phyloP scores from a whole-genome alignment of 1,284 basidiomycete genomes.

The Leccinum angustisporum region DNA sequence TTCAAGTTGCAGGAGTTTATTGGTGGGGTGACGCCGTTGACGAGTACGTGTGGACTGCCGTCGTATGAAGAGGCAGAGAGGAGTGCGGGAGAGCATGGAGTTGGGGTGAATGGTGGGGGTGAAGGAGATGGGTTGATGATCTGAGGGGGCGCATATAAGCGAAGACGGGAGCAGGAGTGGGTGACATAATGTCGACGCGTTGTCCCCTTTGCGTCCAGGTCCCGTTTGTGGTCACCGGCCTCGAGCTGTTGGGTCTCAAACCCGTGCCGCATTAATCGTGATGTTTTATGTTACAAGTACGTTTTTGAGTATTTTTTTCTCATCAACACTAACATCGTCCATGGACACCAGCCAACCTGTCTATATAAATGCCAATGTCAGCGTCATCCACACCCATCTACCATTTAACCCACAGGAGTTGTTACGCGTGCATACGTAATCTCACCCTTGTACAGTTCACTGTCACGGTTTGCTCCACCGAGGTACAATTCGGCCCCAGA shows the following conservation, averaged over 20 bases:
- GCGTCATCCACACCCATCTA: too few species aligned
- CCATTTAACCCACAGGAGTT: too few species aligned
- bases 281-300: not conserved
- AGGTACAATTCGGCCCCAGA: too few species aligned
- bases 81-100: not conserved
- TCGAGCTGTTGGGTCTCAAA: not conserved
- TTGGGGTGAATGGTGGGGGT: not conserved
- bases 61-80: constrained; percentile 69
- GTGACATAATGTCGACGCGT: not conserved
- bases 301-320: too few species aligned
- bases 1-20: constrained; percentile 67
- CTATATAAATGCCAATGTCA: too few species aligned
- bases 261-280: not conserved
- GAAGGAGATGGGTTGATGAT: constrained; percentile 19
- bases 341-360: too few species aligned
- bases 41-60: constrained; percentile 70
- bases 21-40: constrained; percentile 83
- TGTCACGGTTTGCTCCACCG: too few species aligned
- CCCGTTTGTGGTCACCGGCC: not conserved
- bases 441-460: too few species aligned
- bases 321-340: too few species aligned
- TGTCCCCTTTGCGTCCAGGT: not conserved
- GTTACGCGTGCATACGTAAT: too few species aligned
- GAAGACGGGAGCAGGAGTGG: not conserved
- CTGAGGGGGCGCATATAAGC: not conserved